phyloP scores from a whole-genome alignment of 73 alveolate genomes.

The Paramecium pentaurelia region DNA sequence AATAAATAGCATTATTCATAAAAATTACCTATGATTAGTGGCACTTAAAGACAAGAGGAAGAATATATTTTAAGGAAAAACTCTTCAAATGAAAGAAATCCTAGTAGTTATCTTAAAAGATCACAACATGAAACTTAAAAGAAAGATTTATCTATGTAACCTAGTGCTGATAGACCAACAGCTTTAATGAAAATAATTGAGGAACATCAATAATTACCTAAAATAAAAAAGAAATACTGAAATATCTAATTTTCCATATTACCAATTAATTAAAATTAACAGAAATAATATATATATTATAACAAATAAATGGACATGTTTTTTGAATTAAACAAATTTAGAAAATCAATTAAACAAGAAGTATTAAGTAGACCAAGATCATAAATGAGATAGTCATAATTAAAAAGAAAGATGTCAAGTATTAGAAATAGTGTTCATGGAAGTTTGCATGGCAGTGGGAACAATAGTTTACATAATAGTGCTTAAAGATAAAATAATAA shows the following conservation, averaged over 20 bases:
- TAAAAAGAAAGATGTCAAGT: neutral
- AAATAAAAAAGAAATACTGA: neutral
- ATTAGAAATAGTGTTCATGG: neutral
- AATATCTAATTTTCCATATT: neutral
- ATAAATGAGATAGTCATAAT: neutral
- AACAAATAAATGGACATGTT: neutral
- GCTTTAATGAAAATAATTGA: neutral
- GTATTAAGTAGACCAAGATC: neutral
- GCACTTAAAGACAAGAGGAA: neutral
- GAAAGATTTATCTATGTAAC: neutral
- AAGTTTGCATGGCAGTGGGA: neutral
- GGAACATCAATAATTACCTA: slow-evolving; percentile 23
- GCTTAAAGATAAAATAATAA: neutral
- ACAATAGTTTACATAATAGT: neutral
- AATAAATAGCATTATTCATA: neutral
- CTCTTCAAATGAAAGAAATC: neutral
- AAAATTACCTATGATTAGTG: neutral
- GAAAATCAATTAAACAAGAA: neutral
- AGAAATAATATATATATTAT: neutral
- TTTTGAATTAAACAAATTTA: neutral
- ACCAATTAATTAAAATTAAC: neutral
- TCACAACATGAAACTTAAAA: neutral
- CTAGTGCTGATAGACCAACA: neutral
- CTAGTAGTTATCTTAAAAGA: neutral
- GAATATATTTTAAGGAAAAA: neutral